Evolutionary conservation across 768 basidiomycete genomes (phyloP), one percentile per base, ranked within the genome.

Genomic region (Boletus eberwhitei): DNA sequence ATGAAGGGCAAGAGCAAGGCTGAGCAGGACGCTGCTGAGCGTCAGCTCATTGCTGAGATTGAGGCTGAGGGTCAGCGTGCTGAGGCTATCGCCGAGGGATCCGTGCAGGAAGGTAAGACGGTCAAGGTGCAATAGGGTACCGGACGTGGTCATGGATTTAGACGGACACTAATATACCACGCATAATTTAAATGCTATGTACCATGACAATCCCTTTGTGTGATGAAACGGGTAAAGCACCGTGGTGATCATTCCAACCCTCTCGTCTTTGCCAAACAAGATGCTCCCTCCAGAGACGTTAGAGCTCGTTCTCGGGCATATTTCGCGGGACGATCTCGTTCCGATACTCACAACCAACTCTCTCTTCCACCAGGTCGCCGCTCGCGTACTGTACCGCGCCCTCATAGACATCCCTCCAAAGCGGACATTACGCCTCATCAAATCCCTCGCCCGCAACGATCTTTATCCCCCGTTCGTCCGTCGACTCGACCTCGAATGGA

Each of bases 61-160:
- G 89, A 91, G 71, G 76, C 77, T 14, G 90, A 90, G 69, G 90
- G 90, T 22, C 67, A 82, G 14, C 77, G 74, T 42, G 86, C 87
- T 6, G 91, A 90, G 71, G 81, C 83, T 1, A 77, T 78, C 42
- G 82, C 77, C 0, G 72, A 72, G 52, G 71, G 55, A 67, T 76
- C 64, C 57, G 2, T 49, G 6, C 3, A n/a, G 11, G 36, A 40
- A 5, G 35, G 34, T 3, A 70, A 70, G 62, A 55, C 57, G 12
- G 54, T 52, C 53, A 70, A 72, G 43, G 66, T 65, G 3, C 68
- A 70, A 41, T 71, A 64, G 52, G 48, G 31, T 39, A 3, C 13
- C 40, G 3, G 34, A 51, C 19, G 39, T 48, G 11, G 19, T 16
- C 16, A 34, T 22, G 14, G 3, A 41, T 34, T 7, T 61, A 55